Evolutionary conservation across 139 green algal genomes (phyloP).

Genomic region (Micractinium conductrix): DNA sequence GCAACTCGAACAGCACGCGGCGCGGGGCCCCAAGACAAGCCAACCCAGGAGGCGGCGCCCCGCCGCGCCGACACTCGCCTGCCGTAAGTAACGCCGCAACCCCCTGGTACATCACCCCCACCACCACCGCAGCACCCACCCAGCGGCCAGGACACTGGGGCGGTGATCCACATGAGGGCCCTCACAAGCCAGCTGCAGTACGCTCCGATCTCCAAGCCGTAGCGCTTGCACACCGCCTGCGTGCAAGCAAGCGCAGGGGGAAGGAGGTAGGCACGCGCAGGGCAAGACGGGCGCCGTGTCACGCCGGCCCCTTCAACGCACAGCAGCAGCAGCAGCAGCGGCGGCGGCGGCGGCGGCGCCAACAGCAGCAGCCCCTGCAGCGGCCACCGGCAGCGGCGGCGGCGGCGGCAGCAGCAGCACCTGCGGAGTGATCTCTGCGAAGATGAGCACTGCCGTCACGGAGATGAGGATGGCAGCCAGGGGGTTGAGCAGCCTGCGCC

Average conservation of each 20-base stretch:
- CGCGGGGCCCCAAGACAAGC: no score
- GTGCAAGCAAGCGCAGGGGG: neutral
- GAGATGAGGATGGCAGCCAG: constrained; percentile 77
- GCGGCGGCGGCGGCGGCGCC: no score
- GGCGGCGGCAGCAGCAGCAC: neutral
- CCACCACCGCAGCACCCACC: constrained; percentile 36
- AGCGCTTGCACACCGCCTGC: constrained; percentile 51
- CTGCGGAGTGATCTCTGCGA: constrained; percentile 86
- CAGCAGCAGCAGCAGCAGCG: neutral
- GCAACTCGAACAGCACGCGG: no score
- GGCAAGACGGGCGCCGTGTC: neutral
- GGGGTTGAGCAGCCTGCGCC: constrained; percentile 64
- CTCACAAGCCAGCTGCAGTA: constrained; percentile 50
- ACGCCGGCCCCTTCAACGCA: neutral
- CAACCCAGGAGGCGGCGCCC: no score
- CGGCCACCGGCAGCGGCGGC: no score
- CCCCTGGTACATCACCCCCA: no score
- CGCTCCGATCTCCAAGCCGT: constrained; percentile 54
- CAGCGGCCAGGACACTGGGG: constrained; percentile 59
- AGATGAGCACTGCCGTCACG: constrained; percentile 70
- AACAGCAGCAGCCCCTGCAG: no score
- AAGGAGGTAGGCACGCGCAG: neutral
- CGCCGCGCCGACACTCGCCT: no score
- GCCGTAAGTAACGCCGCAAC: no score
- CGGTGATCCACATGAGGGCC: constrained; percentile 43